These are phyloP conservation scores for sorghum (Sorghum bicolor) DNA, from an alignment of 176 grass and related monocot species.

Conservation along the genomic window DNA sequence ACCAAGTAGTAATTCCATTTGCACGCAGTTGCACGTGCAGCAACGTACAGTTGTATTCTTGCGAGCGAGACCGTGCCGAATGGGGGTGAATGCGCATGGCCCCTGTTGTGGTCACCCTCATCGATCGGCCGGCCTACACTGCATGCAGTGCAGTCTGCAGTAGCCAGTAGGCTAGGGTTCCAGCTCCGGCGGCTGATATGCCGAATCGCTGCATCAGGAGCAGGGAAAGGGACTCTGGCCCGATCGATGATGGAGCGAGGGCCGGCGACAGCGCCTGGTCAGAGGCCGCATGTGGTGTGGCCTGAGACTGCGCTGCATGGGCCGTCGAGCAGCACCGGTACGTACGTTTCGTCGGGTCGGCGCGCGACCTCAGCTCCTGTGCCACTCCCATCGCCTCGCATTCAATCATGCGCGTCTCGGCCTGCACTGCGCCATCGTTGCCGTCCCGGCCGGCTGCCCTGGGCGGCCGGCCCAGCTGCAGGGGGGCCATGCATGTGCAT, in stretches of 20 bases:
- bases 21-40: not conserved
- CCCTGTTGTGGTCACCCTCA: constrained; percentile 9
- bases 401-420: not conserved
- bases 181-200: constrained; percentile 6
- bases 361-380: not conserved
- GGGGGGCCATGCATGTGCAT: constrained; percentile 5
- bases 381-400: not conserved
- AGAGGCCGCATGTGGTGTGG: not conserved
- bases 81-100: not conserved
- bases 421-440: not conserved
- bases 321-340: not conserved
- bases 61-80: not conserved
- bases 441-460: not conserved
- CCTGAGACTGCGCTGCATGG: too few species aligned
- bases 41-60: not conserved
- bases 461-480: not conserved
- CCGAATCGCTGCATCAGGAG: not conserved
- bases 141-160: not conserved
- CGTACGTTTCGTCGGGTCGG: not conserved
- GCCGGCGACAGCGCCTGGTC: constrained; percentile 7
- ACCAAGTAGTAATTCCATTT: too few species aligned
- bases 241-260: not conserved
- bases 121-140: not conserved
- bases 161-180: not conserved
- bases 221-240: not conserved